Evolutionary conservation across 768 basidiomycete genomes (phyloP), one percentile per base, ranked within the genome.

Genomic region (Collybiopsis confluens): DNA sequence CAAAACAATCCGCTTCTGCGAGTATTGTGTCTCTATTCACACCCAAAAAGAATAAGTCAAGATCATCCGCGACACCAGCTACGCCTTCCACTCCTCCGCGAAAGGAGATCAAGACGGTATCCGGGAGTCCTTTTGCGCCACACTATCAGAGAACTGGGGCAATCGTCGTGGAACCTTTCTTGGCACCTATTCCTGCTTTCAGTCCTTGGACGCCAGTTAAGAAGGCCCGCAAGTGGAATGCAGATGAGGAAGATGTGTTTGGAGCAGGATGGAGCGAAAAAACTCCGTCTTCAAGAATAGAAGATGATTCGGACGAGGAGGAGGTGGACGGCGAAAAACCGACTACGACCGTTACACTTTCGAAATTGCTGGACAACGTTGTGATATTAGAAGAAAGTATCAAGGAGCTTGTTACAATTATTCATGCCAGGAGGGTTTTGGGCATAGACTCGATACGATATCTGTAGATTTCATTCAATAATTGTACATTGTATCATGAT

Each of bases 351-450:
- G 78, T 95, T 24, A 92, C 89, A 7, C 73, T 98, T 49, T 93
- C 91, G 42, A 85, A 81, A 58, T 66, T 98, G 52, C 71, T 98
- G 66, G 96, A 98, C 65, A 98, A 98, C 64, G 88, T 95, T 27
- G 93, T 98, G 27, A 85, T 98, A 37, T 65, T 98, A 57, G 96
- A 98, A 69, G 96, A 98, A 68, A 88, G 86, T 56, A 88, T 98
- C 64, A 98, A 98, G 71, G 96, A 98, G 68, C 72, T 94, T 30
- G 83, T 84, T 13, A 90, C 91, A 13, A 86, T 93, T 58, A 81
- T 94, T 48, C 86, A 91, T 68, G 91, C 90, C 15, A 75, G 92
- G 55, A 74, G 90, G 56, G 86, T 84, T 68, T 69, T 95, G 50
- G 93, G 93, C 8, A 88, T 95, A 57, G 92, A 95, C 69, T 76